Percentiles rank a stretch among this genome's conserved stretches.
Conservation (phyloP, 805 yeast genomes). For the Pichia exigua region DNA sequence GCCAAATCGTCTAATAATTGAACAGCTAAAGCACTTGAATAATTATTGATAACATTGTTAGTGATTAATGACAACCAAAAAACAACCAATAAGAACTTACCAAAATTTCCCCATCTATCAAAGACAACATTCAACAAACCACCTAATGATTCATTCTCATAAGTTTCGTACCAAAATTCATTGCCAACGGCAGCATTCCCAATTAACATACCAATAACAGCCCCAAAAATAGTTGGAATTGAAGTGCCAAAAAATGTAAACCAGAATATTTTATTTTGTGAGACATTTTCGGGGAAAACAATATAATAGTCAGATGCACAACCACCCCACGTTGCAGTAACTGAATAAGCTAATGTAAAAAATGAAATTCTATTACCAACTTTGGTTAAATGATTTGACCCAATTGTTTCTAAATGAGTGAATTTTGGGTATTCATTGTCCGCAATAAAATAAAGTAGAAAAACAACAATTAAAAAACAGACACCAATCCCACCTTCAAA, state of each 20-base stretch:
- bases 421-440: conserved; percentile 36
- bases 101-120: conserved; percentile 65
- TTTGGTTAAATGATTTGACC: conserved; percentile 32
- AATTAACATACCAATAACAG: conserved; percentile 60
- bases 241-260: conserved; percentile 61
- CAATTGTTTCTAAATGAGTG: conserved; percentile 30
- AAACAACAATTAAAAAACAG: conserved; percentile 61
- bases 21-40: conserved; percentile 73
- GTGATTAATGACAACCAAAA: conserved; percentile 70
- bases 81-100: conserved; percentile 64
- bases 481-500: conserved; percentile 62
- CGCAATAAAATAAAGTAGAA: conserved; percentile 57
- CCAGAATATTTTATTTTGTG: conserved; percentile 44
- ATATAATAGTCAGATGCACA: conserved; percentile 80
- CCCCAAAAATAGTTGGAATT: conserved; percentile 71
- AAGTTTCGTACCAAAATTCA: conserved; percentile 50
- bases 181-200: conserved; percentile 58
- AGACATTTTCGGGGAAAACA: conserved; percentile 65
- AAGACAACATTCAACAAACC: conserved; percentile 64
- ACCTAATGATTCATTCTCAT: conserved; percentile 59
- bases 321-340: conserved; percentile 86
- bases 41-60: conserved; percentile 73
- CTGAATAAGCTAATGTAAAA: conserved; percentile 66
- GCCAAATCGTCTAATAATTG: conserved; percentile 48
- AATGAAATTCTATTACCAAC: conserved; percentile 67